These are phyloP conservation scores for Pyrenophora graminea DNA, from an alignment of 2,329 filamentous ascomycete species.

Conservation along the genomic window DNA sequence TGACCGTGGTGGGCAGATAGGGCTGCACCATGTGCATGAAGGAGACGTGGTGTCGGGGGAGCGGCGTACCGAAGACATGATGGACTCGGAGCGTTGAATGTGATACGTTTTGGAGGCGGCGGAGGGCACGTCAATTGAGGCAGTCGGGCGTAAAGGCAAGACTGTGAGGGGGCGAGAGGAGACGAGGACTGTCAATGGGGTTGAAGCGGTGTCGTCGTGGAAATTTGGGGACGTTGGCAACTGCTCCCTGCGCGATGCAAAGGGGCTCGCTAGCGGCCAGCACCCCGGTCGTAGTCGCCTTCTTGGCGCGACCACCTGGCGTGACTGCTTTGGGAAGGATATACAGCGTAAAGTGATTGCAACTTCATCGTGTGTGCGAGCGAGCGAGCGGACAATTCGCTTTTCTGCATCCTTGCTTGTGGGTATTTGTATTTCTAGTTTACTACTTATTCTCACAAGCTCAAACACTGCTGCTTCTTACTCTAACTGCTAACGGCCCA, in stretches of 20 bases:
- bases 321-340: constrained; percentile 24
- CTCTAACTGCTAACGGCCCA: no score
- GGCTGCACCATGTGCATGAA: constrained; percentile 27
- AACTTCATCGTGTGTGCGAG: neutral
- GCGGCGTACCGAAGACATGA: constrained; percentile 46
- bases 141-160: constrained; percentile 26
- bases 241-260: constrained; percentile 46
- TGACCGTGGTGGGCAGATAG: constrained; percentile 15
- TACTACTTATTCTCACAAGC: no score
- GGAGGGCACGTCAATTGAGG: constrained; percentile 24
- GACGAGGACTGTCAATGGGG: constrained; percentile 32
- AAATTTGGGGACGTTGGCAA: constrained; percentile 49
- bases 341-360: constrained; percentile 5
- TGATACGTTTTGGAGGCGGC: constrained; percentile 24
- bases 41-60: constrained; percentile 29
- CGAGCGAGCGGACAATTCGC: neutral
- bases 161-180: constrained; percentile 24
- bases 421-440: no score
- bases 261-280: constrained; percentile 46
- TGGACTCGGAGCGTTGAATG: constrained; percentile 28
- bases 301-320: constrained; percentile 36
- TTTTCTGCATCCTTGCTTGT: neutral
- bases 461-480: no score
- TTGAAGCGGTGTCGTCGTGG: constrained; percentile 39
- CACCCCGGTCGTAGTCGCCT: constrained; percentile 39